A percentile compares a stretch with the other conserved stretches of the same genome.
phyloP scores from a whole-genome alignment of 768 basidiomycete species.

The Amanita inopinata region DNA sequence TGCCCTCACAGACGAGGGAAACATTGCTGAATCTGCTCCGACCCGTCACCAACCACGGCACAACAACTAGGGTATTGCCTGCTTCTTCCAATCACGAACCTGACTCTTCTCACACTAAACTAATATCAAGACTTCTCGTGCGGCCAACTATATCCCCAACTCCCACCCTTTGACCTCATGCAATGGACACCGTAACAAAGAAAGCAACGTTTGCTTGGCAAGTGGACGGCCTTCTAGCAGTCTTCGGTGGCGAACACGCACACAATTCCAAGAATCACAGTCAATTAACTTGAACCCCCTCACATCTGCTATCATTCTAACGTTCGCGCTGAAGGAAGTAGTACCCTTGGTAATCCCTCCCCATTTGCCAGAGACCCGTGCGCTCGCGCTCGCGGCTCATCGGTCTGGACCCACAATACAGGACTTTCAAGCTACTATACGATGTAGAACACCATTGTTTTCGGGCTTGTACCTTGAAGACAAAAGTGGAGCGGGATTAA shows the following conservation, averaged over 20 bases:
- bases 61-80: constrained; percentile 18
- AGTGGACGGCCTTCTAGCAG: not conserved
- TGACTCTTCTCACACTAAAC: constrained; percentile 14
- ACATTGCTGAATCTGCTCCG: constrained; percentile 32
- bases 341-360: constrained; percentile 32
- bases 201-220: too few relatives aligned
- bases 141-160: constrained; percentile 2
- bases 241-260: constrained; percentile 2
- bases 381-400: constrained; percentile 31
- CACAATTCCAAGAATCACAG: too few relatives aligned
- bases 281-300: constrained; percentile 29
- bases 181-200: too few relatives aligned
- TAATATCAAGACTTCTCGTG: constrained; percentile 4
- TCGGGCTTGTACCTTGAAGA: constrained; percentile 26
- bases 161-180: too few relatives aligned
- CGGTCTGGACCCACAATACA: constrained; percentile 44
- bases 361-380: constrained; percentile 42
- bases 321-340: constrained; percentile 42
- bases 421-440: constrained; percentile 35
- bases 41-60: constrained; percentile 24
- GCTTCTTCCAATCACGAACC: constrained; percentile 12
- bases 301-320: constrained; percentile 40
- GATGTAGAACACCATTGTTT: constrained; percentile 38
- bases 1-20: constrained; percentile 27
- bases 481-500: not conserved